These are phyloP conservation scores for Coniella lustricola DNA, from an alignment of 2,329 filamentous ascomycete genomes.

Conservation along the genomic window DNA sequence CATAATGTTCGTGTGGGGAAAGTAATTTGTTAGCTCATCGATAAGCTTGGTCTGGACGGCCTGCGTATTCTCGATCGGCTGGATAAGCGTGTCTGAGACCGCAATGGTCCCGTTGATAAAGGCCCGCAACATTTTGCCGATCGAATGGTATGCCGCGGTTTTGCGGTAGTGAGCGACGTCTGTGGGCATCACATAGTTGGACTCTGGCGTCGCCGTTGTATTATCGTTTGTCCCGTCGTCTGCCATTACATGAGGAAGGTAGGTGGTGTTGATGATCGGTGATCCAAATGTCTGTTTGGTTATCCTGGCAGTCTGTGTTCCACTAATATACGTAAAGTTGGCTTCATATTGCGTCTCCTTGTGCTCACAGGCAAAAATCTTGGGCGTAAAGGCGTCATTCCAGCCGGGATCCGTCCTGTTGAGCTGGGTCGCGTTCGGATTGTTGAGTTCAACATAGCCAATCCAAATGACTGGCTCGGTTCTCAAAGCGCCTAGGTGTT, in stretches of 20 bases:
- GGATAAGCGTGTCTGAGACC: constrained; percentile 20
- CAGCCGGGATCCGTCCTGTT: constrained; percentile 22
- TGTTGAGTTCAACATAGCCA: constrained; percentile 25
- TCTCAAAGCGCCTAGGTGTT: constrained; percentile 29
- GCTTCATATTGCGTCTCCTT: constrained; percentile 30
- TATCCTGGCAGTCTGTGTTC: constrained; percentile 23
- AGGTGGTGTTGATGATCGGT: constrained; percentile 30
- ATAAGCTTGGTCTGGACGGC: constrained; percentile 37
- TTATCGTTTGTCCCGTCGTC: constrained; percentile 32
- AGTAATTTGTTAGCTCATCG: constrained; percentile 26
- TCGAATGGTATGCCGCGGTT: constrained; percentile 28
- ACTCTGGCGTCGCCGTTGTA: constrained; percentile 25
- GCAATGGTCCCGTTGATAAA: constrained; percentile 28
- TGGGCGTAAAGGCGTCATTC: constrained; percentile 27
- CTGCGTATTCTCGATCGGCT: constrained; percentile 23
- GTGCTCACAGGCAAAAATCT: constrained; percentile 32
- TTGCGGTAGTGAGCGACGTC: constrained; percentile 26
- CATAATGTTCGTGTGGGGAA: constrained; percentile 24
- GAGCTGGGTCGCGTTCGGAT: constrained; percentile 19
- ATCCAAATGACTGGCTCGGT: constrained; percentile 34
- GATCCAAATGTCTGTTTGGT: constrained; percentile 21
- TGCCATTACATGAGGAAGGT: constrained; percentile 20
- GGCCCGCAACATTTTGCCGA: constrained; percentile 27
- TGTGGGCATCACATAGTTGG: constrained; percentile 26
- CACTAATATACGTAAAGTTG: constrained; percentile 27